phyloP scores from a whole-genome alignment of 768 basidiomycete genomes.

The Cystofilobasidium macerans region DNA sequence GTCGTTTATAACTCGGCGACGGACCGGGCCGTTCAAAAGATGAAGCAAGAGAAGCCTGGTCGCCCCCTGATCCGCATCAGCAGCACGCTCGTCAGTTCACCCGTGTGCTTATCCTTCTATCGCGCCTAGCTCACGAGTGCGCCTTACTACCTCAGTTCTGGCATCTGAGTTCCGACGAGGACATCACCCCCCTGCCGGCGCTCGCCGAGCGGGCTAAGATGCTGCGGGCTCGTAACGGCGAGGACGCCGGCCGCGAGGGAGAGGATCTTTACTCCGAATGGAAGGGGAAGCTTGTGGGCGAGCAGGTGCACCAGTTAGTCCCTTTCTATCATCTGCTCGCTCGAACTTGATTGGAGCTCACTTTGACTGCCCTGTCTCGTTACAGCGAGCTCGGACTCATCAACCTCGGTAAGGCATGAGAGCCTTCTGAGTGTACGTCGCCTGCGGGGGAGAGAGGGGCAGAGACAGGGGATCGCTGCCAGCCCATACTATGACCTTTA shows the following conservation, averaged over 20 bases:
- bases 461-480: no score
- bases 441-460: no score
- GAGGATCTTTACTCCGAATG: conserved; percentile 43
- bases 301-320: conserved; percentile 56
- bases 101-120: background rate
- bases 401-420: conserved; percentile 7
- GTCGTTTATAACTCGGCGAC: conserved; percentile 81
- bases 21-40: conserved; percentile 37
- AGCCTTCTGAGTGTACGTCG: no score
- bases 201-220: conserved; percentile 46
- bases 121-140: background rate
- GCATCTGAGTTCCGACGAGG: conserved; percentile 77
- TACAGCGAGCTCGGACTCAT: conserved; percentile 17
- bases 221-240: conserved; percentile 42
- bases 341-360: background rate
- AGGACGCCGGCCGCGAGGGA: conserved; percentile 42
- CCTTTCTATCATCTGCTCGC: background rate
- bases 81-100: conserved; percentile 56
- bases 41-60: conserved; percentile 41
- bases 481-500: no score
- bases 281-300: conserved; percentile 69
- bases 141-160: conserved; percentile 48
- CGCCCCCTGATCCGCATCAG: conserved; percentile 92
- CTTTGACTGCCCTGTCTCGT: background rate
- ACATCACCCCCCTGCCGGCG: conserved; percentile 54